These are phyloP conservation scores for Drechslerella coelobrocha DNA, from an alignment of 2,329 filamentous ascomycete species.

Conservation along the genomic window DNA sequence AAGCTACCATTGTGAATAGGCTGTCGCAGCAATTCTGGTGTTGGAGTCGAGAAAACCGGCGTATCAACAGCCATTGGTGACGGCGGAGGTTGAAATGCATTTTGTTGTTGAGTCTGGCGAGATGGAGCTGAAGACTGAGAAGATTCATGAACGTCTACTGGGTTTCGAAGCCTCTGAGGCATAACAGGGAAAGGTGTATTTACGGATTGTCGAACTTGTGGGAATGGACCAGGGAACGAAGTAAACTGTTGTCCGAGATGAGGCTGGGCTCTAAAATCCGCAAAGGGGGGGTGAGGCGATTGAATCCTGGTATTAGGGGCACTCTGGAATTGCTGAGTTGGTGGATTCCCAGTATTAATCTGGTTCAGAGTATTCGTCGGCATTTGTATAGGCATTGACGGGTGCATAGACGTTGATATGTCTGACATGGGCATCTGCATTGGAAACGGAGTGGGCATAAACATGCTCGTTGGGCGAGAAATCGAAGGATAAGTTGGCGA, in stretches of 20 bases:
- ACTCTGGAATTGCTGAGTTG: not conserved
- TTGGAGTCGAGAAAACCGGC: not conserved
- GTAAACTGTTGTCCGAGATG: not conserved
- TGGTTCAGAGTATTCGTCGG: not conserved
- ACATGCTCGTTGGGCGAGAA: not conserved
- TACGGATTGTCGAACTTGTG: not conserved
- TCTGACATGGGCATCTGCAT: constrained; percentile 13
- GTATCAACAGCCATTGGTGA: not conserved
- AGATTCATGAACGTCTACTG: too few species aligned
- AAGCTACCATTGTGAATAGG: not conserved
- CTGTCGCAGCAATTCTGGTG: too few species aligned
- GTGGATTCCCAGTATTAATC: not conserved
- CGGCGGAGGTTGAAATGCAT: constrained; percentile 1
- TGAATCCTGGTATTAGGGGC: not conserved
- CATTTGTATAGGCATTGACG: constrained; percentile 5
- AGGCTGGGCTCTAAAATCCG: not conserved
- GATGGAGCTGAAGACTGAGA: too few species aligned
- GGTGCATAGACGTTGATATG: not conserved
- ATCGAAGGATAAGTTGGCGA: not conserved
- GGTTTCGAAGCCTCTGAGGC: too few species aligned
- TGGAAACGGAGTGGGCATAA: too few species aligned
- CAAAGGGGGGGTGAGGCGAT: not conserved
- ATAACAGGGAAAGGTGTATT: not conserved
- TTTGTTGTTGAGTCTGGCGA: not conserved
- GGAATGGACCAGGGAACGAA: too few species aligned